These are phyloP conservation scores for Nannochloropsis gaditana DNA, from an alignment of 108 stramenopile species.

Conservation along the genomic window DNA sequence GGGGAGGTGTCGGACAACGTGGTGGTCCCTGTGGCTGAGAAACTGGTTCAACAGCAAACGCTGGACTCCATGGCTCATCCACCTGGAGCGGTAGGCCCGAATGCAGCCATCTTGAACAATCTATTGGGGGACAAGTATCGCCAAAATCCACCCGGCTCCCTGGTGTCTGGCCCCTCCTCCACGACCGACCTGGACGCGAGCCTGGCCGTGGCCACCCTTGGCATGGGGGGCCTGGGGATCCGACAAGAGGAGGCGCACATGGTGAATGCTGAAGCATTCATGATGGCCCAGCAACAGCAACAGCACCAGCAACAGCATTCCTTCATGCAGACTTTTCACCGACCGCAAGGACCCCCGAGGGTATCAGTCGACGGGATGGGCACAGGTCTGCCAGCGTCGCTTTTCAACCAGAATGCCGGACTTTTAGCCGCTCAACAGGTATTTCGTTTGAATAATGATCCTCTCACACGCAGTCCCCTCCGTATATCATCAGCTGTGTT, in stretches of 20 bases:
- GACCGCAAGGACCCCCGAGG: not conserved
- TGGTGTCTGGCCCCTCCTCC: not conserved
- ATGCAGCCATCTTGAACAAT: not conserved
- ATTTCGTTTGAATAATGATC: not conserved
- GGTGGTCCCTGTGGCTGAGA: not conserved
- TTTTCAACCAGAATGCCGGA: constrained; percentile 12
- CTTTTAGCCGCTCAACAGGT: constrained; percentile 3
- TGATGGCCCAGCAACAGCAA: constrained; percentile 3
- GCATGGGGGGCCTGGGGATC: not conserved
- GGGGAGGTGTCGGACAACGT: not conserved
- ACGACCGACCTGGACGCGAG: not conserved
- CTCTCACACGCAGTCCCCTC: too few relatives aligned
- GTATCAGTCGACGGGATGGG: not conserved
- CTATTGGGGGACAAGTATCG: not conserved
- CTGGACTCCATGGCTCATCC: not conserved
- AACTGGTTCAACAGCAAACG: not conserved
- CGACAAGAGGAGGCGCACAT: not conserved
- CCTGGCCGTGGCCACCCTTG: not conserved
- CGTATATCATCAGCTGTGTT: too few relatives aligned
- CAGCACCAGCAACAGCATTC: not conserved
- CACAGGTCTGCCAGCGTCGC: not conserved
- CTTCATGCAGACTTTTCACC: not conserved
- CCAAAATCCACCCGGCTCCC: not conserved
- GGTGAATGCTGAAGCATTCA: not conserved
- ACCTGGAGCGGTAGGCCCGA: not conserved